phyloP scores from a whole-genome alignment of 352 stramenopile genomes.

The Thalassiosira mediterranea region DNA sequence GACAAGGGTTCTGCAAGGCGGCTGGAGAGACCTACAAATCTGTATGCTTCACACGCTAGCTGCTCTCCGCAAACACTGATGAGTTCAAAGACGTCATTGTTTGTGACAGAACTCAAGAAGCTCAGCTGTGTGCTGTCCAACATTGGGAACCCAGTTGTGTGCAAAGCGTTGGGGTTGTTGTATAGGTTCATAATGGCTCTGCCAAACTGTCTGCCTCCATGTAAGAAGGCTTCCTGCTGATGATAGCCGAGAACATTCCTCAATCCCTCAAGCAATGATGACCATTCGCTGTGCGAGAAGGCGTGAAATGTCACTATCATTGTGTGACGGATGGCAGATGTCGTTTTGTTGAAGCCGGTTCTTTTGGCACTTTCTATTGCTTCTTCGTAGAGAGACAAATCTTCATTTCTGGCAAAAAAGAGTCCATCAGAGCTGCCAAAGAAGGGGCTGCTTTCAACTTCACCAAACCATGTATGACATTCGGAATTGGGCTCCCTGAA shows the following conservation, averaged over 20 bases:
- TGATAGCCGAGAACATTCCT: slow-evolving; percentile 21
- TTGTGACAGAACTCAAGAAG: slow-evolving; percentile 14
- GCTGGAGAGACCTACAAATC: slow-evolving; percentile 23
- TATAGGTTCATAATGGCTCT: background rate
- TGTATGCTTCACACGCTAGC: slow-evolving; percentile 32
- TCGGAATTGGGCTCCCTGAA: slow-evolving; percentile 14
- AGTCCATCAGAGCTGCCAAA: slow-evolving; percentile 28
- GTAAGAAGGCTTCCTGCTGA: slow-evolving; percentile 11
- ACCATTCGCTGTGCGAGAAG: slow-evolving; percentile 14
- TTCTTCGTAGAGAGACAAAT: slow-evolving; percentile 32
- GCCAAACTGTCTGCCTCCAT: slow-evolving; percentile 15
- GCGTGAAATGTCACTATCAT: slow-evolving; percentile 26
- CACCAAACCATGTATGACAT: background rate
- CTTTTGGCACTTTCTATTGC: slow-evolving; percentile 19
- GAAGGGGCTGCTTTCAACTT: background rate
- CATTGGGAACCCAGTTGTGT: slow-evolving; percentile 14
- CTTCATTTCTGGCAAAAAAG: slow-evolving; percentile 28
- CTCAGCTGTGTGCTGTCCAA: slow-evolving; percentile 20
- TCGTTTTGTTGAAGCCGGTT: slow-evolving; percentile 7
- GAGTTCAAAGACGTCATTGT: slow-evolving; percentile 17
- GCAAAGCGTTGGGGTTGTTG: slow-evolving; percentile 2
- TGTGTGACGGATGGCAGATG: slow-evolving; percentile 20
- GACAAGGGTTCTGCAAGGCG: slow-evolving; percentile 26
- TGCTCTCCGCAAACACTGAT: slow-evolving; percentile 37
- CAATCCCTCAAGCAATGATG: slow-evolving; percentile 33